Evolutionary conservation across 2,329 filamentous ascomycete species (phyloP), one percentile per base, ranked within the genome.

Genomic region (Aspergillus fumigatiaffinis): DNA sequence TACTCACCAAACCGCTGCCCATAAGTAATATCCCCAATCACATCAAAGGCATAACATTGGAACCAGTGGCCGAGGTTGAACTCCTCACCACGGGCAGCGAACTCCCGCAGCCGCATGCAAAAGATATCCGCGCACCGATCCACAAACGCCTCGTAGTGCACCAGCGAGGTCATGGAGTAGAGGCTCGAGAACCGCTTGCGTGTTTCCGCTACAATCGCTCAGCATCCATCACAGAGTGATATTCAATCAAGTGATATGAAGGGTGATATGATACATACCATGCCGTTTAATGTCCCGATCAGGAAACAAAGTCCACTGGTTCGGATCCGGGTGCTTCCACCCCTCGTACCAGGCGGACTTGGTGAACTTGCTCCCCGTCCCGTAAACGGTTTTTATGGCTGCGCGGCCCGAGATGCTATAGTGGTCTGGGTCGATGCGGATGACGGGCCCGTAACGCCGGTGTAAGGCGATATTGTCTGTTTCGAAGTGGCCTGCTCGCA

Each of bases 21-120:
- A 35, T 77, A 77, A 0, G 79, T 82, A 20, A 84, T 80, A 41
- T 79, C 73, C 0, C 80, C 80, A 29, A 84, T 82, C 1, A 83
- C 79, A 50, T 73, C 71, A 52, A 73, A 72, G 1, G 71, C 68
- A 56, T 72, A 73, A 26, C 69, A 72, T 50, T 73, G 71, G 38
- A 73, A 64, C 69, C 71, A 73, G 51, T 83, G 57, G 1, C 66
- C 65, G 0, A 73, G 60, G 58, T 84, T 72, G 3, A 82, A 60
- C 0, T 58, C 53, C 3, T 68, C 17, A 0, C 64, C 63, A 0
- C 57, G 53, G 0, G 58, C 52, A 1, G 77, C 72, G 10, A 77
- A 71, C 54, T 79, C 76, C 0, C 46, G 53, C 32, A 82, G 67
- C 1, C 73, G 66, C 26, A 68, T 59, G 1, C 65, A 55, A 23